Evolutionary conservation across 2,329 filamentous ascomycete species (phyloP), one percentile per base, ranked within the genome.

Genomic region (Trichocomaceae sp.): DNA sequence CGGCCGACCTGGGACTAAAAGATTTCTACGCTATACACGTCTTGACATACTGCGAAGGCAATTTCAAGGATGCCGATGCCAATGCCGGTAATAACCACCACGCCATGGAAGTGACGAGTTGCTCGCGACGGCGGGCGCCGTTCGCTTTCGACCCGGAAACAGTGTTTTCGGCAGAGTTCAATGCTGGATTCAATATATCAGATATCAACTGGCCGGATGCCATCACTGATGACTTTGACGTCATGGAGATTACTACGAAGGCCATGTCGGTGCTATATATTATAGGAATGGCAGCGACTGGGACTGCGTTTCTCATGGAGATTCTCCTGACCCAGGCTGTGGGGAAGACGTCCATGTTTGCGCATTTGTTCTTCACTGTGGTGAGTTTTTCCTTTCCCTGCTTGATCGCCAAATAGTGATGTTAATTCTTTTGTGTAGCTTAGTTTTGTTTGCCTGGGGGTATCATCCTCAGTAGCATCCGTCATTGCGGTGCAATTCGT

Each of bases 401-500:
- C n/a, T 20, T 19, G 2, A 12, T 6, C 20, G 13, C 13, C 5
- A 5, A 19, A 19, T n/a, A n/a, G 15, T 19, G 13, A 15, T 31
- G 13, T 20, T 35, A 23, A 46, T 15, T 22, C 7, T 47, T 13
- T 20, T 52, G 41, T 52, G 52, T 57, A 75, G 71, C 62, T 82
- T n/a, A 76, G 78, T 0, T 81, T 83, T 58, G 41, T 82, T 6
- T 71, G 83, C 12, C 78, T 86, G 62, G 86, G 86, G 3, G 83
- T 85, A 51, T 84, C 86, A 47, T 91, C 87, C 19, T 89, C 89
- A 61, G 85, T 91, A 22, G 81, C 84, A 23, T 87, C 81, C 0
- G 85, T 86, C 17, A 68, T 84, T 4, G 76, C 77, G 10, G 74
- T 78, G 53, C 81, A 83, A 66, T 80, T 76, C 3, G 68, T 74